Conservation (phyloP, 2,329 filamentous ascomycete genomes). For the Sporothrix sp. region DNA sequence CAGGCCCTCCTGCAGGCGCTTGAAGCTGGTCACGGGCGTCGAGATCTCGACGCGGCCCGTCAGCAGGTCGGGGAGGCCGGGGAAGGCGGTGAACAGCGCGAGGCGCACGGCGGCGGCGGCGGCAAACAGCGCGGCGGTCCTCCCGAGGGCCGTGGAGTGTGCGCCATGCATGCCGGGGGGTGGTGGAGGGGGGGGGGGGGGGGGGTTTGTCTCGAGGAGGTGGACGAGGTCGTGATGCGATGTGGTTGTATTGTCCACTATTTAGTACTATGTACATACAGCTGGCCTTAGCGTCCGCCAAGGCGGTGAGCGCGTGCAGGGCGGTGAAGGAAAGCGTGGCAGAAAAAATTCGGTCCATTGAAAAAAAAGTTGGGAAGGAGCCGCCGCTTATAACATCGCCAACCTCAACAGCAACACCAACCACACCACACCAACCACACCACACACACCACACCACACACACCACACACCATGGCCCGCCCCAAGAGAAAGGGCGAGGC, state of each 20-base stretch:
- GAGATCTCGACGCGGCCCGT: constrained; percentile 92
- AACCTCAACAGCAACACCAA: not conserved
- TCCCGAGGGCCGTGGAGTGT: constrained; percentile 21
- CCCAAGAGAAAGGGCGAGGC: constrained; percentile 90
- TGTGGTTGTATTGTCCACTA: too few species aligned
- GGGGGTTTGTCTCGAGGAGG: not conserved
- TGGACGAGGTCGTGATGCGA: not conserved
- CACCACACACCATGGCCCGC: constrained; percentile 52
- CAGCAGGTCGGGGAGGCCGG: constrained; percentile 71
- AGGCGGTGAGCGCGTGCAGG: constrained; percentile 9
- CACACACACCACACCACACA: not conserved
- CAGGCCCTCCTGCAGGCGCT: constrained; percentile 92
- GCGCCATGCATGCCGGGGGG: constrained; percentile 16
- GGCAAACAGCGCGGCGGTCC: constrained; percentile 58
- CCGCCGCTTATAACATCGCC: constrained; percentile 7
- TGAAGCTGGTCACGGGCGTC: constrained; percentile 95
- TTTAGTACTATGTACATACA: too few species aligned
- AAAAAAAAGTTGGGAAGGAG: constrained; percentile 20
- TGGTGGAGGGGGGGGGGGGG: not conserved
- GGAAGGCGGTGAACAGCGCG: constrained; percentile 70
- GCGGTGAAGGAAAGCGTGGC: constrained; percentile 7
- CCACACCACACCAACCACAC: not conserved
- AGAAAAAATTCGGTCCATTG: constrained; percentile 15
- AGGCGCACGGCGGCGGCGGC: constrained; percentile 71
- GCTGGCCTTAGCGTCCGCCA: not conserved